Percentiles rank a stretch among this genome's conserved stretches.
phyloP scores from a whole-genome alignment of 2,329 filamentous ascomycete genomes.

The Ceratocystis cubensis region DNA sequence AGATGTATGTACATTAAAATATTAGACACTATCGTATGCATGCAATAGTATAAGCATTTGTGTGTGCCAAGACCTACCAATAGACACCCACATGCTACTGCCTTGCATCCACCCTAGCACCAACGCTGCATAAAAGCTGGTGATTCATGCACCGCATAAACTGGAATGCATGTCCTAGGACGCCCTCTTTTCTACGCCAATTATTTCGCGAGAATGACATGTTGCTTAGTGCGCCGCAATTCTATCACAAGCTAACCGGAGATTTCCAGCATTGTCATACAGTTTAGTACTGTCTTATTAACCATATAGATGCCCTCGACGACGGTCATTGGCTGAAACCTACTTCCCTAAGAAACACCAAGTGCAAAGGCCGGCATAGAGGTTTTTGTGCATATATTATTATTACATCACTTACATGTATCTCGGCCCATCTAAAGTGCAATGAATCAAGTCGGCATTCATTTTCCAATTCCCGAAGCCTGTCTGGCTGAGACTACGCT shows the following conservation, averaged over 20 bases:
- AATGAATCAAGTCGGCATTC: not conserved
- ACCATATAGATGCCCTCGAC: no score
- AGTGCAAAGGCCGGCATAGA: no score
- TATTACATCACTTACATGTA: no score
- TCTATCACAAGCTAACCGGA: not conserved
- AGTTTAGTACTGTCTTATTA: no score
- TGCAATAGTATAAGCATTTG: not conserved
- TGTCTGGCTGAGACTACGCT: not conserved
- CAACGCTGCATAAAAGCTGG: not conserved
- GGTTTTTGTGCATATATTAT: no score
- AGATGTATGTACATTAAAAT: not conserved
- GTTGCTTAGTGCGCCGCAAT: not conserved
- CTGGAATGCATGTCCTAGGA: not conserved
- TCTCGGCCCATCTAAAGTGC: not conserved
- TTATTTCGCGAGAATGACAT: no score
- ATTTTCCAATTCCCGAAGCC: not conserved
- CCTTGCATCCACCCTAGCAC: no score
- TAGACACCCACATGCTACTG: no score
- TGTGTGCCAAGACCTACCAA: no score
- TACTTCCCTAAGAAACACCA: no score
- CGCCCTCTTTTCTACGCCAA: not conserved
- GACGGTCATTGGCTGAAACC: no score
- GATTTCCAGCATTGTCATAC: not conserved
- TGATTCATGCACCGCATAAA: not conserved
- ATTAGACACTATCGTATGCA: not conserved